These are phyloP conservation scores for Zarea fungicola DNA, from an alignment of 2,329 filamentous ascomycete species.

Conservation along the genomic window DNA sequence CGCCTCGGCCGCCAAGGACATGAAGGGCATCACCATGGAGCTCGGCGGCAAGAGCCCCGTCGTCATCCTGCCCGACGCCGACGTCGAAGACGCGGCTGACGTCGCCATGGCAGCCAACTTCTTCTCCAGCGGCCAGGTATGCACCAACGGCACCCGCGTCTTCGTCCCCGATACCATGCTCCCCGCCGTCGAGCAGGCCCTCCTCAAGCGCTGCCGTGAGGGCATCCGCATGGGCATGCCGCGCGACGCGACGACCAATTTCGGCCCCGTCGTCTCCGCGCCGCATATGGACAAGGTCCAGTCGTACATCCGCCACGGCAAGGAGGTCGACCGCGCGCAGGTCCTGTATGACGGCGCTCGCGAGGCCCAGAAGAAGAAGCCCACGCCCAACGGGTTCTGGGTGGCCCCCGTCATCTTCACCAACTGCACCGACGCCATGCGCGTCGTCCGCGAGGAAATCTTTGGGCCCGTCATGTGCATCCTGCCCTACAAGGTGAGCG, in stretches of 20 bases:
- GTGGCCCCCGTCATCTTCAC: constrained; percentile 80
- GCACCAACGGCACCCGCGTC: constrained; percentile 86
- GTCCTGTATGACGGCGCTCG: constrained; percentile 66
- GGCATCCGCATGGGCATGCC: constrained; percentile 75
- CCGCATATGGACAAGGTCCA: constrained; percentile 71
- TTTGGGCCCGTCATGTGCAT: constrained; percentile 86
- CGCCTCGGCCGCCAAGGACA: constrained; percentile 64
- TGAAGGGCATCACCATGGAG: constrained; percentile 93
- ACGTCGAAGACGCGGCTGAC: constrained; percentile 75
- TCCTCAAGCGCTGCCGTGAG: constrained; percentile 48
- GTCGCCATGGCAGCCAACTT: constrained; percentile 94
- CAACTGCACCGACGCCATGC: constrained; percentile 78
- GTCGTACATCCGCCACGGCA: constrained; percentile 71
- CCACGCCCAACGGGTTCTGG: constrained; percentile 67
- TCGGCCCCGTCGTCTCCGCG: constrained; percentile 74
- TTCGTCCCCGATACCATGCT: constrained; percentile 69
- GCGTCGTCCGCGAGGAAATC: constrained; percentile 75
- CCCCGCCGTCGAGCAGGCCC: constrained; percentile 58
- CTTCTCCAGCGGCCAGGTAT: constrained; percentile 85
- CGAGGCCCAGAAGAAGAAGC: constrained; percentile 47
- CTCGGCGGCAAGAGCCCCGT: constrained; percentile 82
- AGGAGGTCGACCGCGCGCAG: constrained; percentile 65
- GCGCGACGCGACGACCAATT: constrained; percentile 69
- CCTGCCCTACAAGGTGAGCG: constrained; percentile 58
- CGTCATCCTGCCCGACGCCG: constrained; percentile 73